Percentiles rank a stretch among this genome's conserved stretches.
phyloP scores from a whole-genome alignment of 345 rosid species.

The Triadica sebifera region DNA sequence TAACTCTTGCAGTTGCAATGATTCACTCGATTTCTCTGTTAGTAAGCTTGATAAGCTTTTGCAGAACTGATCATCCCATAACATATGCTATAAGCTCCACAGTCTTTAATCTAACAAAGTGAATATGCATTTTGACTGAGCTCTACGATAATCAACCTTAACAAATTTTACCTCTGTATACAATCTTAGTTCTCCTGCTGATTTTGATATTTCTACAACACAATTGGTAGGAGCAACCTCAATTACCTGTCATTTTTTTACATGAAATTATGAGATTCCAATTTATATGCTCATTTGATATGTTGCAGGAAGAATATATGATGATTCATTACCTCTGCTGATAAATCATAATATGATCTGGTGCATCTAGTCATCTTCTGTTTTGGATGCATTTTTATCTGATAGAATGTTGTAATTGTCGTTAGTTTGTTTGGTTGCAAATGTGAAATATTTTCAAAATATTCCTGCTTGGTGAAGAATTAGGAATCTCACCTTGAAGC shows the following conservation, averaged over 20 bases:
- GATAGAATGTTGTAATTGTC: slow-evolving; percentile 10
- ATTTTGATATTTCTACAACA: slow-evolving; percentile 78
- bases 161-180: slow-evolving; percentile 57
- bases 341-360: slow-evolving; percentile 61
- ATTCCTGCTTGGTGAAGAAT: slow-evolving; percentile 1
- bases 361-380: slow-evolving; percentile 51
- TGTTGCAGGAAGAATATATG: slow-evolving; percentile 1
- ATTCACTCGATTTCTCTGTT: slow-evolving; percentile 38
- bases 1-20: slow-evolving; percentile 26
- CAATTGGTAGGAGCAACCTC: slow-evolving; percentile 85
- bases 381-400: slow-evolving; percentile 71
- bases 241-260: slow-evolving; percentile 49
- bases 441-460: neutral
- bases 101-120: slow-evolving; percentile 2
- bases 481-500: slow-evolving; percentile 46
- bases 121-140: neutral
- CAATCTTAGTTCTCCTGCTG: slow-evolving; percentile 57
- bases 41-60: slow-evolving; percentile 65
- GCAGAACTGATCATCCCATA: slow-evolving; percentile 58
- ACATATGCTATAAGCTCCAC: slow-evolving; percentile 7
- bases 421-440: neutral
- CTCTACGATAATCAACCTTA: slow-evolving; percentile 6
- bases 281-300: neutral
- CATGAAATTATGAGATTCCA: slow-evolving; percentile 12
- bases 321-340: slow-evolving; percentile 58